These are phyloP conservation scores for Lentinus tigrinus DNA, from an alignment of 768 basidiomycete species.

Conservation along the genomic window DNA sequence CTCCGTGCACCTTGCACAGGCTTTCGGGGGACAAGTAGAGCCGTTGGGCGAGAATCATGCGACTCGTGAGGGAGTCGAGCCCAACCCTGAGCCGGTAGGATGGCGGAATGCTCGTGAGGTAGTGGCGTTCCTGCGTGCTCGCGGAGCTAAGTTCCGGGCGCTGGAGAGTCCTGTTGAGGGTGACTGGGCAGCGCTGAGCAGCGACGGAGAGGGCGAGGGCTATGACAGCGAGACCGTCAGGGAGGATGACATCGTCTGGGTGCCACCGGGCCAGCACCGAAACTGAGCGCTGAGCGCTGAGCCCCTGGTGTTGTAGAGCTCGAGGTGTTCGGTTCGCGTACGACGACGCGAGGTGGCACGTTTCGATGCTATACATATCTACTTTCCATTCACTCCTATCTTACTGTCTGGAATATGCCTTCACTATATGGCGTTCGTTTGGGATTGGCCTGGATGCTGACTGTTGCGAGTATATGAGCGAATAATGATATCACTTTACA, in stretches of 20 bases:
- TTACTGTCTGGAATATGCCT: background rate
- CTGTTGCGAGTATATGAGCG: background rate
- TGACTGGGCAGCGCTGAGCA: conserved; percentile 74
- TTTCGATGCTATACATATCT: background rate
- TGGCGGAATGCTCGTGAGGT: conserved; percentile 74
- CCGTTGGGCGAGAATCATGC: conserved; percentile 24
- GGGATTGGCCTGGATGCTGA: background rate
- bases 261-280: conserved; percentile 10
- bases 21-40: conserved; percentile 41
- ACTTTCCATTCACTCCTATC: background rate
- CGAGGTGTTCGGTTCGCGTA: background rate
- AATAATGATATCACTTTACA: conserved; percentile 13
- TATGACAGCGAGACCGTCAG: conserved; percentile 17
- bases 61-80: conserved; percentile 17
- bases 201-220: conserved; percentile 57
- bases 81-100: conserved; percentile 33
- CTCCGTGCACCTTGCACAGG: conserved; percentile 47
- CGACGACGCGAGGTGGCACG: background rate
- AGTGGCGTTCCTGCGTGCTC: conserved; percentile 60
- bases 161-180: conserved; percentile 47
- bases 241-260: conserved; percentile 15
- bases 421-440: background rate
- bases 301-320: too few relatives aligned
- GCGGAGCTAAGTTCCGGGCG: conserved; percentile 69
- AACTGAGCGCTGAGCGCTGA: background rate